Evolutionary conservation across 2,329 filamentous ascomycete genomes (phyloP), one percentile per base, ranked within the genome.

Genomic region (Pochonia chlamydosporia): DNA sequence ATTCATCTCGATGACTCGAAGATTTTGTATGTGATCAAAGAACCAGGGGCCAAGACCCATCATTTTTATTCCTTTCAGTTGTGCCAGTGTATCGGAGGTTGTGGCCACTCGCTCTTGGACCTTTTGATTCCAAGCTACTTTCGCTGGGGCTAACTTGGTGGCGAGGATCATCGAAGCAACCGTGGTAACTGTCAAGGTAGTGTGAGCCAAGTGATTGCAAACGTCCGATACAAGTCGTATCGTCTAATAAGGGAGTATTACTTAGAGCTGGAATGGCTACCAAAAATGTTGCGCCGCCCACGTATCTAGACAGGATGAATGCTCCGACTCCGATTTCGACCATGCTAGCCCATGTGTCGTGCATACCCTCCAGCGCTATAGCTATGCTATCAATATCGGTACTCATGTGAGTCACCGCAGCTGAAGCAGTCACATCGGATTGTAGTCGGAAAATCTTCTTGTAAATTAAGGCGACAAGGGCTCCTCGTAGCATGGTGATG

Each of bases 331-430:
- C 66, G 4, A 73, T 64, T 50, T 78, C 67, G 1, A 75, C 49
- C 1, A 61, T 44, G 33, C 57, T 65, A 0, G 62, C 67, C 71
- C 70, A 73, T 4, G 67, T 48, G 23, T 72, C 66, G 40, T 74
- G 73, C 26, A 71, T 47, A 2, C 47, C 52, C 3, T 54, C 47
- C 4, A 64, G 57, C 1, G 67, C 71, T 0, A 53, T 39, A 2
- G 62, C 55, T 3, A 75, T 65, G 5, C 66, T 62, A 48, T 74
- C 72, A 9, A 75, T 60, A 41, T 77, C 73, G 3, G 69, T 65
- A 47, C 64, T 72, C 72, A 76, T 76, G 3, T 75, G 59, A 0
- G 73, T 74, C 37, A 76, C 51, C 0, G 70, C 64, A 0, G 69
- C 66, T 3, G 66, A 61, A 0, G 59, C 54, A 0, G 60, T 61